phyloP scores from a whole-genome alignment of 108 stramenopile species.

The Nannochloropsis gaditana region DNA sequence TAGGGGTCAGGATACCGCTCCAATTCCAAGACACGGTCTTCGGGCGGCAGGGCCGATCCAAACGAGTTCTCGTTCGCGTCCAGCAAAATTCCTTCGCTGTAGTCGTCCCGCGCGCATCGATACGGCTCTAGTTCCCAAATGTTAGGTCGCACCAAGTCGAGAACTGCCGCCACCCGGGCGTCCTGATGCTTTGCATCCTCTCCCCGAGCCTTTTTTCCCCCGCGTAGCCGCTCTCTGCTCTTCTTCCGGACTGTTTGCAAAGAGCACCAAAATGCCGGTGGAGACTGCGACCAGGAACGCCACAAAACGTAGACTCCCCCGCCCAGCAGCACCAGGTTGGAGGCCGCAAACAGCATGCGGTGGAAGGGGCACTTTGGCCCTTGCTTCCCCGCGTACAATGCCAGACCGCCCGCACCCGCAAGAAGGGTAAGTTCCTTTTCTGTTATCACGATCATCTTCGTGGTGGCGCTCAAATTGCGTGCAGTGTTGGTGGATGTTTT shows the following conservation, averaged over 20 bases:
- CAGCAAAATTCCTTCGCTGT: conserved; percentile 74
- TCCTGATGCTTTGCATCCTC: conserved; percentile 15
- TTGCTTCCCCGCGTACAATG: background rate
- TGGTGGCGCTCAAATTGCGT: background rate
- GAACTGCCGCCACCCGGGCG: background rate
- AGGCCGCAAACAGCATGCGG: background rate
- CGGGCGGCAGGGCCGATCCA: conserved; percentile 60
- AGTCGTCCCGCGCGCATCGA: conserved; percentile 93
- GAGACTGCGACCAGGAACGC: conserved; percentile 2
- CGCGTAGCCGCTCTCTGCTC: background rate
- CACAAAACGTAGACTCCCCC: conserved; percentile 3
- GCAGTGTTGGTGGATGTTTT: background rate
- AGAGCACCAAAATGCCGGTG: background rate
- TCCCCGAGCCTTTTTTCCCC: background rate
- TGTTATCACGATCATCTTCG: background rate
- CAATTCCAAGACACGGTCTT: conserved; percentile 52
- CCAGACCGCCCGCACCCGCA: background rate
- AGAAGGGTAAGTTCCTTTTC: background rate
- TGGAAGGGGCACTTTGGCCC: background rate
- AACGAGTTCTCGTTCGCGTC: conserved; percentile 93
- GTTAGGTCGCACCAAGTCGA: conserved; percentile 73
- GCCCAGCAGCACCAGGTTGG: background rate
- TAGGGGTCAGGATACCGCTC: conserved; percentile 90
- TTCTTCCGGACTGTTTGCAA: background rate
- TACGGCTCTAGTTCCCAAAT: conserved; percentile 80